A percentile compares a stretch with the other conserved stretches of the same genome.
Evolutionary conservation across 2,329 filamentous ascomycete species (phyloP).

Genomic region (Fusarium tricinctum): DNA sequence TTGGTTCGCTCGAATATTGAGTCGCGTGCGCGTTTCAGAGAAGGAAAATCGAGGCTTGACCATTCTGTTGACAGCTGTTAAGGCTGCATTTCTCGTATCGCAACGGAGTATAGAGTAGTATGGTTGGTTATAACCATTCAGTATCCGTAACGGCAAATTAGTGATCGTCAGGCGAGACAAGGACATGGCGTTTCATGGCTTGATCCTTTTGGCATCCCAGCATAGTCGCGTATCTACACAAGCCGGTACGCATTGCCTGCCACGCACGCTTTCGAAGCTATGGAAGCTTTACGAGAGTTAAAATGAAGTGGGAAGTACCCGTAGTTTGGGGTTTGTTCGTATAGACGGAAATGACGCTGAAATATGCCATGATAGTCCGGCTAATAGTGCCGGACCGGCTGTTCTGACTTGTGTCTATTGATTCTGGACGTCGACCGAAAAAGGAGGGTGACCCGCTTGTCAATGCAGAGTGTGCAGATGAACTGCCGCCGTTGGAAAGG

Average conservation of each 20-base stretch:
- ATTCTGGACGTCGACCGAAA: constrained; percentile 17
- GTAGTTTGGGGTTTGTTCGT: constrained; percentile 9
- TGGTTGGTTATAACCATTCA: neutral
- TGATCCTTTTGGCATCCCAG: neutral
- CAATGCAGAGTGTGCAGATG: constrained; percentile 29
- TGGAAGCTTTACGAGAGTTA: constrained; percentile 7
- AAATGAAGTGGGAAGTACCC: neutral
- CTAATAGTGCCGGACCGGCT: constrained; percentile 17
- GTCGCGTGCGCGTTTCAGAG: constrained; percentile 34
- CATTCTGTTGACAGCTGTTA: neutral
- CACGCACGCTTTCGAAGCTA: neutral
- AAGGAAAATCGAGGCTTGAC: constrained; percentile 8
- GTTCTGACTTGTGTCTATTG: neutral
- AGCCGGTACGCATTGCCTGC: neutral
- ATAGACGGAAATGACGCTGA: constrained; percentile 28
- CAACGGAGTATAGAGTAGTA: too few relatives aligned
- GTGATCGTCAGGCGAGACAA: constrained; percentile 23
- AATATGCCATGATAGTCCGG: constrained; percentile 4
- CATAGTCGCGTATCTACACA: constrained; percentile 22
- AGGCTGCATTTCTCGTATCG: neutral
- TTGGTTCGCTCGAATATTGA: constrained; percentile 9
- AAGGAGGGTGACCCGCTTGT: constrained; percentile 21
- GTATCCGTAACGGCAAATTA: constrained; percentile 20
- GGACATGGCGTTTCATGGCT: constrained; percentile 16
- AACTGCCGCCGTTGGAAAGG: constrained; percentile 39